phyloP scores from a whole-genome alignment of 192 early-diverging fungal species.

The Coemansia sp. region DNA sequence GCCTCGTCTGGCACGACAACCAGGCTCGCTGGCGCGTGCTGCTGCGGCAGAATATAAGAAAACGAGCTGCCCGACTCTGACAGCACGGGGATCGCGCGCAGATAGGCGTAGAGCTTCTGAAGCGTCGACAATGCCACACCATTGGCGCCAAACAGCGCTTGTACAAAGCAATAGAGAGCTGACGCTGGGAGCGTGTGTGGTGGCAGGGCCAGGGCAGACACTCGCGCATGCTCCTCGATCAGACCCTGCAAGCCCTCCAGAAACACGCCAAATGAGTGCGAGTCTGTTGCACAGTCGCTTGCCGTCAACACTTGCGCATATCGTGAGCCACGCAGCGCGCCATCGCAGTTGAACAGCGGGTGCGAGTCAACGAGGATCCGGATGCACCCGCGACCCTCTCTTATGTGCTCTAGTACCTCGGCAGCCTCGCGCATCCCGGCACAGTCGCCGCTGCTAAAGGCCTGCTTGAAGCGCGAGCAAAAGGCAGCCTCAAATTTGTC shows the following conservation, averaged over 20 bases:
- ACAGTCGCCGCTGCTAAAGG: constrained; percentile 24
- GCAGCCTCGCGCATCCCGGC: constrained; percentile 22
- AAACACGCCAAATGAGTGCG: constrained; percentile 38
- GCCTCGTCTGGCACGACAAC: constrained; percentile 39
- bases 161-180: constrained; percentile 36
- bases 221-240: constrained; percentile 37
- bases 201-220: constrained; percentile 26
- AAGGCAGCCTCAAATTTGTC: constrained; percentile 35
- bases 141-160: constrained; percentile 23
- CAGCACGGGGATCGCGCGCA: constrained; percentile 30
- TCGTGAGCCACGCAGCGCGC: background rate
- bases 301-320: constrained; percentile 8
- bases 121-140: constrained; percentile 27
- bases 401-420: constrained; percentile 25
- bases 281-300: constrained; percentile 10
- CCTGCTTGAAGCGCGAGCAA: constrained; percentile 17
- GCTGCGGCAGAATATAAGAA: background rate
- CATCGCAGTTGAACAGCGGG: constrained; percentile 31
- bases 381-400: constrained; percentile 45
- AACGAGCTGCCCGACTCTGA: constrained; percentile 11
- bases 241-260: constrained; percentile 21
- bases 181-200: constrained; percentile 14
- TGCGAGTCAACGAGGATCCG: constrained; percentile 33
- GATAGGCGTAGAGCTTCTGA: constrained; percentile 24
- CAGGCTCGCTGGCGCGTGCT: background rate